Percentiles rank a stretch among this genome's conserved stretches.
Evolutionary conservation across 2,329 filamentous ascomycete genomes (phyloP).

Genomic region (Ceratocystis variospora): DNA sequence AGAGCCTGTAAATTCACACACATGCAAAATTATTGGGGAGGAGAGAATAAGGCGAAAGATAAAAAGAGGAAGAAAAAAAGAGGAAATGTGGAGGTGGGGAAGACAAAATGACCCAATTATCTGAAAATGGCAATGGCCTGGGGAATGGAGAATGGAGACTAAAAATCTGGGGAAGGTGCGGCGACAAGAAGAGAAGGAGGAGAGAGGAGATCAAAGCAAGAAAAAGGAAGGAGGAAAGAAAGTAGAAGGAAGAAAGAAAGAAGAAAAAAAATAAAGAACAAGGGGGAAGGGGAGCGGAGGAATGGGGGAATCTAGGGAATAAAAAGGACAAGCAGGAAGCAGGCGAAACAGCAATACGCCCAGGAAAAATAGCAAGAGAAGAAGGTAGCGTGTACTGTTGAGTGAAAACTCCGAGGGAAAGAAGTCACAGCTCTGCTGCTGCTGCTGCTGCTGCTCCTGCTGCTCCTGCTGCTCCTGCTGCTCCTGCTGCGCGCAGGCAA

Average conservation of each 20-base stretch:
- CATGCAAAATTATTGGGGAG: neutral
- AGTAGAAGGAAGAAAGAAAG: conserved; percentile 4
- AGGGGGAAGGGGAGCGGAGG: neutral
- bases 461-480: neutral
- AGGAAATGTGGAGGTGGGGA: conserved; percentile 7
- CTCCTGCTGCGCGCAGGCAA: neutral
- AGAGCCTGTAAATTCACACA: neutral
- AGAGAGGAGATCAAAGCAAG: conserved; percentile 1
- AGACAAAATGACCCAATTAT: conserved; percentile 5
- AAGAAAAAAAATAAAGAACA: conserved; percentile 5
- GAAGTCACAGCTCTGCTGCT: conserved; percentile 3
- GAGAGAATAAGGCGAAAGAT: neutral
- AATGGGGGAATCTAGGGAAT: conserved; percentile 7
- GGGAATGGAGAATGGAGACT: neutral
- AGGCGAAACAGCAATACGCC: neutral
- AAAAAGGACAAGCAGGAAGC: conserved; percentile 5
- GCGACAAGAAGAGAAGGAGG: no score
- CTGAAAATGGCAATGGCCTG: neutral
- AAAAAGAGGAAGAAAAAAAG: conserved; percentile 1
- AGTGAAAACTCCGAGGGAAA: neutral
- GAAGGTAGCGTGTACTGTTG: neutral
- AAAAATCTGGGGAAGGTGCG: conserved; percentile 11
- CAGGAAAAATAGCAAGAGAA: neutral
- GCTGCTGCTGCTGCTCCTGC: neutral
- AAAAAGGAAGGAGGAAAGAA: conserved; percentile 1